Conservation (phyloP, 1,284 basidiomycete genomes). For the Spongispora temasekensis region DNA sequence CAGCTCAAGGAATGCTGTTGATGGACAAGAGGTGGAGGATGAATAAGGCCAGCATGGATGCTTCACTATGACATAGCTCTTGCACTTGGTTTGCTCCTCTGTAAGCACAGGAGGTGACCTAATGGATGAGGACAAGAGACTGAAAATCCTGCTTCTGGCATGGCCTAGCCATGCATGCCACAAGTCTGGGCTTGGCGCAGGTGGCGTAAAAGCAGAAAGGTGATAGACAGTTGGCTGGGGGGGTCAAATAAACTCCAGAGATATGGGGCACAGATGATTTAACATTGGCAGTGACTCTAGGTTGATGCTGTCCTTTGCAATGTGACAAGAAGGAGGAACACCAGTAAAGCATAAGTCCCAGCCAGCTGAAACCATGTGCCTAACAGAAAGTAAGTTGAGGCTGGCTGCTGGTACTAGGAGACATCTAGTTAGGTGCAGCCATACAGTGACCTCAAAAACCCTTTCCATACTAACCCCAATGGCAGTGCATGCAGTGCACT, state of each 20-base stretch:
- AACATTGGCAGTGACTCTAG: no score
- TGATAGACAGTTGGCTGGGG: neutral
- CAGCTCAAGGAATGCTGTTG: neutral
- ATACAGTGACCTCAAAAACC: no score
- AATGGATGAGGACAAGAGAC: neutral
- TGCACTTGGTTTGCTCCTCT: neutral
- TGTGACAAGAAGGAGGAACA: no score
- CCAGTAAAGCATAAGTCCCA: no score
- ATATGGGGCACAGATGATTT: neutral
- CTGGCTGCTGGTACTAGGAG: no score
- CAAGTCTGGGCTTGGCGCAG: neutral
- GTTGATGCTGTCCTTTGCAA: no score
- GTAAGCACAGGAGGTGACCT: neutral
- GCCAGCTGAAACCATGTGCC: no score
- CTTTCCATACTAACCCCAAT: no score
- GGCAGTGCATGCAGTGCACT: no score
- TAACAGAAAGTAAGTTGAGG: no score
- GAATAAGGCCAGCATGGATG: neutral
- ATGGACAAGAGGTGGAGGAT: no score
- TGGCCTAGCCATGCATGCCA: neutral
- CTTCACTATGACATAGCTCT: neutral
- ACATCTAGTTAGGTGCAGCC: no score
- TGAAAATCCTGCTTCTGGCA: neutral
- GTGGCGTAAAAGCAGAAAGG: neutral
- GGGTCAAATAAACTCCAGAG: neutral